These are phyloP conservation scores for Pisolithus microcarpus DNA, from an alignment of 768 basidiomycete genomes.

Conservation along the genomic window DNA sequence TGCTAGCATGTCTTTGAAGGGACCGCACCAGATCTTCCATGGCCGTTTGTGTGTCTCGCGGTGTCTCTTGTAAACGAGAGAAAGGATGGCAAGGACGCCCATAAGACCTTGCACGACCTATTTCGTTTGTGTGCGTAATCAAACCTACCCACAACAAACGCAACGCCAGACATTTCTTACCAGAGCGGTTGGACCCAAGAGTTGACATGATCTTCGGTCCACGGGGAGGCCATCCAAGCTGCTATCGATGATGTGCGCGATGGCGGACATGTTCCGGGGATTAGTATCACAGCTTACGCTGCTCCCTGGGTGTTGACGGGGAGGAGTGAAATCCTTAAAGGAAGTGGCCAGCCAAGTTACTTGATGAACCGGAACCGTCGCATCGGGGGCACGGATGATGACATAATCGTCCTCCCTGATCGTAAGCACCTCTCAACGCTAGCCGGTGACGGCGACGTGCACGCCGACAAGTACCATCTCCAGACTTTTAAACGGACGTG, in stretches of 20 bases:
- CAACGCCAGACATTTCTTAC: slow-evolving; percentile 17
- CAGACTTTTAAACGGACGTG: neutral
- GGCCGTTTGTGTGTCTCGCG: slow-evolving; percentile 78
- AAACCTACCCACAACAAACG: neutral
- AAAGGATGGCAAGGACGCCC: slow-evolving; percentile 86
- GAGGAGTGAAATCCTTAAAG: neutral
- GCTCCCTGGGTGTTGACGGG: neutral
- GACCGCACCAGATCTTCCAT: slow-evolving; percentile 83
- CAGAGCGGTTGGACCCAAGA: slow-evolving; percentile 43
- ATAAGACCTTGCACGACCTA: slow-evolving; percentile 80
- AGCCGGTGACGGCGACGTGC: neutral
- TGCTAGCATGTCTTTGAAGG: neutral
- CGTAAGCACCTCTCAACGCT: no score
- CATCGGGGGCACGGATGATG: slow-evolving; percentile 5
- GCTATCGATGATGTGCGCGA: slow-evolving; percentile 4
- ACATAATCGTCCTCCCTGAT: slow-evolving; percentile 10
- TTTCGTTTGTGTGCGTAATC: neutral
- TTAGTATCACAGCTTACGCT: neutral
- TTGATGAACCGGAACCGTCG: no score
- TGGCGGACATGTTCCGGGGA: slow-evolving; percentile 6
- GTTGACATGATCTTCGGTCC: slow-evolving; percentile 37
- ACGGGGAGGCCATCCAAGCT: slow-evolving; percentile 27
- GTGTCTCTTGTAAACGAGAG: slow-evolving; percentile 83
- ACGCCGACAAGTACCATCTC: neutral
- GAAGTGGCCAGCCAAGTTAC: neutral